Evolutionary conservation across 352 stramenopile species (phyloP), one percentile per base, ranked within the genome.

Genomic region (Globisporangium cylindrosporum): DNA sequence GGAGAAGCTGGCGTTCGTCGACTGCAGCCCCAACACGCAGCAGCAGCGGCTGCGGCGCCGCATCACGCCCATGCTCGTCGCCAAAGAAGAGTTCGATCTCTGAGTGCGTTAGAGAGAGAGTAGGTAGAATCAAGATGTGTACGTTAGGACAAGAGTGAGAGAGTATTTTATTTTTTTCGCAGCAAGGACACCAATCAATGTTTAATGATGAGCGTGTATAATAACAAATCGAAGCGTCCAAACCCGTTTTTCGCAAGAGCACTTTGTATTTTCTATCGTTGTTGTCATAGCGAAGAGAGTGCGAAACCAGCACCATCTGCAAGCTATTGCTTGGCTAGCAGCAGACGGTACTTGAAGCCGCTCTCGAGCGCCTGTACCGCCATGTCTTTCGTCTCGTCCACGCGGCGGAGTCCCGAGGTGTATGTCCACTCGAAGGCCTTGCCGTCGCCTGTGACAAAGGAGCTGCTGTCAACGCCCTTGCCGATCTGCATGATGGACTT

Each of bases 351-450:
- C 65, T 85, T 76, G 68, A 92, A 95, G 51, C 88, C 88, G 53
- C 84, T 90, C 69, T 94, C 86, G 71, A 90, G 77, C 27, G 84
- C 80, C 15, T 62, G 53, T 25, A 94, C 80, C 7, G 75, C 62
- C 34, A 91, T 60, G 29, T 71, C 59, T 10, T 70, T 60, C 0
- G 78, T 75, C n/a, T 77, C 79, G 25, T 79, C 64, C 46, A 92
- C 68, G 4, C 62, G 67, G 55, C 82, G 78, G 43, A 95, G 69
- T 24, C 86, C 88, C 56, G 65, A 66, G 32, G 82, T 76, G 61
- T 89, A 88, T 49, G 76, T 86, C 88, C 88, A 95, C 73, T 93
- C 88, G 63, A 86, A 95, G 9, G 77, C 84, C 48, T 72, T 69
- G 46, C 88, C 88, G 59, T 94, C 81, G 2, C 70, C 56, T n/a